phyloP scores from a whole-genome alignment of 345 rosid species.

The Eucalyptus sideroxylon region DNA sequence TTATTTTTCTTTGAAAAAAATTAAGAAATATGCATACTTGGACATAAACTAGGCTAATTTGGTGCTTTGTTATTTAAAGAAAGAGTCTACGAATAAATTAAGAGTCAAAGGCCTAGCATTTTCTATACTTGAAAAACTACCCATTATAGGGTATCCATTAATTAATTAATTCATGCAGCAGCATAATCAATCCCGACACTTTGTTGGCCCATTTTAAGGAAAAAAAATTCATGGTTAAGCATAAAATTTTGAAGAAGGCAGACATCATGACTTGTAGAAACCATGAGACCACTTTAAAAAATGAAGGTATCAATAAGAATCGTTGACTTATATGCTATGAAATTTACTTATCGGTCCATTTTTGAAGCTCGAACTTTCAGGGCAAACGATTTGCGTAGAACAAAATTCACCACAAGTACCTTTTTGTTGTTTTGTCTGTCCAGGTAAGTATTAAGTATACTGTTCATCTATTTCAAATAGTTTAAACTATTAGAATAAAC shows the following conservation, averaged over 20 bases:
- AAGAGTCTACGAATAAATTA: not conserved
- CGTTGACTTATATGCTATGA: not conserved
- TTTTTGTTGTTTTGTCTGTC: not conserved
- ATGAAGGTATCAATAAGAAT: not conserved
- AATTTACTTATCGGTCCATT: not conserved
- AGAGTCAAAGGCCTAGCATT: not conserved
- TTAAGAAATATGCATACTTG: not conserved
- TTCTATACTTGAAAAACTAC: not conserved
- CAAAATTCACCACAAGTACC: not conserved
- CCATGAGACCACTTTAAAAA: not conserved
- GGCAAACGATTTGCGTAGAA: not conserved
- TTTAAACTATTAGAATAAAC: not conserved
- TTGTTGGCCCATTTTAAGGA: not conserved
- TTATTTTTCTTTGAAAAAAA: not conserved
- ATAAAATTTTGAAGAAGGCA: not conserved
- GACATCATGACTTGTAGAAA: not conserved
- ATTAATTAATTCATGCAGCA: not conserved
- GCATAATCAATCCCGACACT: not conserved
- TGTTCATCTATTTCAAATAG: not conserved
- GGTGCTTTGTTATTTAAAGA: not conserved
- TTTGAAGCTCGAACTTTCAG: not conserved
- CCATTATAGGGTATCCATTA: not conserved
- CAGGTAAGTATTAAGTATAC: not conserved
- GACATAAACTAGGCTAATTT: not conserved
- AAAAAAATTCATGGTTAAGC: not conserved